Percentiles rank a stretch among this genome's conserved stretches.
Evolutionary conservation across 1,284 basidiomycete species (phyloP).

Genomic region (Omphalotus olearius): DNA sequence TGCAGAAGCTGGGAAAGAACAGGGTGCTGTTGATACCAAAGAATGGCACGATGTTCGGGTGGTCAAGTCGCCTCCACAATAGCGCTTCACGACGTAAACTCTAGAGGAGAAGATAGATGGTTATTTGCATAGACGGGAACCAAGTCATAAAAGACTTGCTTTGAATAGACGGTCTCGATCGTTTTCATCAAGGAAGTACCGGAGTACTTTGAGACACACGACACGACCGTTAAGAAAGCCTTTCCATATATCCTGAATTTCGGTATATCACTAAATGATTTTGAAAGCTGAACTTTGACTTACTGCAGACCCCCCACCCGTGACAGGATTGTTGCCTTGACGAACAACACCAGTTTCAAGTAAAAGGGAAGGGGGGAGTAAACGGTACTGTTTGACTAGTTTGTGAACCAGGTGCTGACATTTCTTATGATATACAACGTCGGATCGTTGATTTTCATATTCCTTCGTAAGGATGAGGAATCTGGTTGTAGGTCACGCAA

Average conservation of each 20-base stretch:
- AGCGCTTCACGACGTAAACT: slow-evolving; percentile 13
- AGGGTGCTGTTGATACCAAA: slow-evolving; percentile 14
- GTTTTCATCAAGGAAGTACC: slow-evolving; percentile 1
- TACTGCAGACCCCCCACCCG: slow-evolving; percentile 10
- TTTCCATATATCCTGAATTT: slow-evolving; percentile 13
- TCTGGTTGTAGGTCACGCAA: no score
- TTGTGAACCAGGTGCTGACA: no score
- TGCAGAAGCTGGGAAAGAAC: slow-evolving; percentile 8
- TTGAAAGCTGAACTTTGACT: no score
- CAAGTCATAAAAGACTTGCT: background rate
- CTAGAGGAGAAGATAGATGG: background rate
- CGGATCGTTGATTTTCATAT: no score
- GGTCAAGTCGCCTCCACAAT: slow-evolving; percentile 16
- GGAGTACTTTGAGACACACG: slow-evolving; percentile 16
- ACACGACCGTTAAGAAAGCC: background rate
- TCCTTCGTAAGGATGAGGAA: no score
- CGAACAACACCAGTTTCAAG: slow-evolving; percentile 1
- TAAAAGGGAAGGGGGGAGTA: slow-evolving; percentile 8
- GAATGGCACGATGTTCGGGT: slow-evolving; percentile 16
- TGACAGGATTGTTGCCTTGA: slow-evolving; percentile 6
- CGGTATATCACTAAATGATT: background rate
- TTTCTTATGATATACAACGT: no score
- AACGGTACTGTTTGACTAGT: no score
- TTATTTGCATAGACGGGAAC: background rate
- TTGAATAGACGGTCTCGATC: slow-evolving; percentile 6